Evolutionary conservation across 2,329 filamentous ascomycete species (phyloP).

Genomic region (Beauveria scarabaeidicola): DNA sequence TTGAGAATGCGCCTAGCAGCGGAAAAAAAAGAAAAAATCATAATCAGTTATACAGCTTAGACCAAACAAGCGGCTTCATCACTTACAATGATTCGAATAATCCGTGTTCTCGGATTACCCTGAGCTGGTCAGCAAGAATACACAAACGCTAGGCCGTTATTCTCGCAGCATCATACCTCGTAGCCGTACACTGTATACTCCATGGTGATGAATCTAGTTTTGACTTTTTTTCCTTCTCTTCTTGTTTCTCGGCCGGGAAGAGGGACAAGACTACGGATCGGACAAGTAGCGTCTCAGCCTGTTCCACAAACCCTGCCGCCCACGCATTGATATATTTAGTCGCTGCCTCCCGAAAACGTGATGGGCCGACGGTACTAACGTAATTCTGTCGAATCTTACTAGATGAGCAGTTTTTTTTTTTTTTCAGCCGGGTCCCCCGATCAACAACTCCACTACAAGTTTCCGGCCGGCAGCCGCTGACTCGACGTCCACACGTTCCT

Average conservation of each 20-base stretch:
- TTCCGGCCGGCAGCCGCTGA: too few species aligned
- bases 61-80: fast-evolving
- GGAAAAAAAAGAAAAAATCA: too few species aligned
- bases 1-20: neutral
- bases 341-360: neutral
- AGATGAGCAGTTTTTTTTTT: neutral
- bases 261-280: neutral
- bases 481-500: neutral
- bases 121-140: neutral
- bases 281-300: neutral
- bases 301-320: neutral
- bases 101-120: neutral
- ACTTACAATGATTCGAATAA: neutral
- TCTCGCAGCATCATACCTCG: neutral
- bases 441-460: neutral
- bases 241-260: neutral
- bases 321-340: neutral
- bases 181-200: neutral
- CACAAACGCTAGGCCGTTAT: too few species aligned
- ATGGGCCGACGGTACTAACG: neutral
- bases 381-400: neutral
- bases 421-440: neutral
- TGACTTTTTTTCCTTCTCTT: neutral
- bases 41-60: neutral
- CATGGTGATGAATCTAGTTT: neutral